Conservation (phyloP, 495 filamentous ascomycete species). For the Aspergillus leporis region DNA sequence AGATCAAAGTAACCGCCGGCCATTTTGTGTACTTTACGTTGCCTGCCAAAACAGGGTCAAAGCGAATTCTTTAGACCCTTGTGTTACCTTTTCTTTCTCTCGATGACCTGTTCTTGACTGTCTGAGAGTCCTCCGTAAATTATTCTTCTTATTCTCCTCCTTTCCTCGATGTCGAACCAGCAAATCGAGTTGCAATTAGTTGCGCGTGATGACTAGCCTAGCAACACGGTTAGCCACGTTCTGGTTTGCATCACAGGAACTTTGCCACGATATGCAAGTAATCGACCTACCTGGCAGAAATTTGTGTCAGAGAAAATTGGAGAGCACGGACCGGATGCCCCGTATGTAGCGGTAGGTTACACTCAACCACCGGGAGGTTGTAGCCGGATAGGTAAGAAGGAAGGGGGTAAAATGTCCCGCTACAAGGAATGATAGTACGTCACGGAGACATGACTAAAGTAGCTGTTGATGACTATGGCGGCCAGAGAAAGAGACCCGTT, state of each 20-base stretch:
- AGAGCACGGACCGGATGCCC: constrained; percentile 16
- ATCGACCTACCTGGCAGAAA: constrained; percentile 14
- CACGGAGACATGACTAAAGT: constrained; percentile 28
- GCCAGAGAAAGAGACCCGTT: constrained; percentile 6
- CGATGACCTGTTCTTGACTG: background rate
- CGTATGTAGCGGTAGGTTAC: constrained; percentile 7
- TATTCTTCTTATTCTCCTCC: background rate
- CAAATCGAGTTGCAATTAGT: background rate
- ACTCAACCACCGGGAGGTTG: constrained; percentile 12
- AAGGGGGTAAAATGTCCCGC: constrained; percentile 26
- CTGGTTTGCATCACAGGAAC: background rate
- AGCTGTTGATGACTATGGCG: constrained; percentile 6
- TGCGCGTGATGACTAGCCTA: constrained; percentile 11
- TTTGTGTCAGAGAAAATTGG: constrained; percentile 14
- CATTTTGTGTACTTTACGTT: constrained; percentile 30
- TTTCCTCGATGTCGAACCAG: constrained; percentile 4
- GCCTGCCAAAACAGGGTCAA: constrained; percentile 10
- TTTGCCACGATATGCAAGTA: background rate
- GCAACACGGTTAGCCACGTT: constrained; percentile 16
- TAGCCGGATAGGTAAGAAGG: constrained; percentile 16
- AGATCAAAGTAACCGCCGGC: constrained; percentile 45
- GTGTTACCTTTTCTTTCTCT: constrained; percentile 16
- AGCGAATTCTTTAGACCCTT: constrained; percentile 9
- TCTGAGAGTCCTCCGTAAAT: background rate
- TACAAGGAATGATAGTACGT: constrained; percentile 33